Conservation (phyloP, 2,329 filamentous ascomycete genomes). For the Escovopsis sp. region DNA sequence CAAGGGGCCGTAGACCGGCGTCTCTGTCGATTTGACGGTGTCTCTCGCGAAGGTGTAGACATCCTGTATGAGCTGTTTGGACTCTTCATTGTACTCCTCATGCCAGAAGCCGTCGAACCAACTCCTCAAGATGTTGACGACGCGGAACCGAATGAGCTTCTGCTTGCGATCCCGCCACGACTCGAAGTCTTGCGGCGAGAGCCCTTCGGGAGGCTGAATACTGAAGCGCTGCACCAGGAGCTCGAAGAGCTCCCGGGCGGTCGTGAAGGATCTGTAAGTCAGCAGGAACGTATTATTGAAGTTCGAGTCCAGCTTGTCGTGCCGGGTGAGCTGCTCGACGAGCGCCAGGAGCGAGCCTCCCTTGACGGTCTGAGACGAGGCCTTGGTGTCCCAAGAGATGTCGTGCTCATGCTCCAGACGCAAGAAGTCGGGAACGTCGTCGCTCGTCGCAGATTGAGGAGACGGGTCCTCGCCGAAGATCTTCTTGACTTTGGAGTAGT, state of each 20-base stretch:
- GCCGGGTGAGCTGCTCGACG: conserved; percentile 87
- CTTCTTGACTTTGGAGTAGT: conserved; percentile 50
- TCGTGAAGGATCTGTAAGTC: conserved; percentile 91
- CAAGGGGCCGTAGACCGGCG: conserved; percentile 70
- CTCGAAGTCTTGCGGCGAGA: conserved; percentile 63
- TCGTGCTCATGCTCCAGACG: conserved; percentile 79
- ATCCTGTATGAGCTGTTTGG: conserved; percentile 69
- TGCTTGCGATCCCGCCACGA: conserved; percentile 89
- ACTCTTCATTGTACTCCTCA: conserved; percentile 78
- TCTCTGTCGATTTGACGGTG: conserved; percentile 84
- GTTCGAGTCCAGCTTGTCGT: conserved; percentile 85
- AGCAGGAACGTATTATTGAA: conserved; percentile 98
- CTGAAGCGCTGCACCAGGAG: conserved; percentile 82
- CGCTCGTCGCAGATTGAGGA: conserved; percentile 38
- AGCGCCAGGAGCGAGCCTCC: conserved; percentile 80
- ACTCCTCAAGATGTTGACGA: conserved; percentile 94
- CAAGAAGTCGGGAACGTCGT: conserved; percentile 74
- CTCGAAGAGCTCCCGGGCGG: conserved; percentile 81
- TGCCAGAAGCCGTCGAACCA: conserved; percentile 99
- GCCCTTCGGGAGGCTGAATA: conserved; percentile 76
- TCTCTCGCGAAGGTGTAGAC: conserved; percentile 87
- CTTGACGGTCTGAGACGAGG: conserved; percentile 60
- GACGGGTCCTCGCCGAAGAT: conserved; percentile 52
- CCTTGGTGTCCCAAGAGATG: conserved; percentile 77
- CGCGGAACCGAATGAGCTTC: conserved; percentile 86